Base-by-base conservation (phyloP, 768 basidiomycete genomes). In the Leccinum boreale region DNA sequence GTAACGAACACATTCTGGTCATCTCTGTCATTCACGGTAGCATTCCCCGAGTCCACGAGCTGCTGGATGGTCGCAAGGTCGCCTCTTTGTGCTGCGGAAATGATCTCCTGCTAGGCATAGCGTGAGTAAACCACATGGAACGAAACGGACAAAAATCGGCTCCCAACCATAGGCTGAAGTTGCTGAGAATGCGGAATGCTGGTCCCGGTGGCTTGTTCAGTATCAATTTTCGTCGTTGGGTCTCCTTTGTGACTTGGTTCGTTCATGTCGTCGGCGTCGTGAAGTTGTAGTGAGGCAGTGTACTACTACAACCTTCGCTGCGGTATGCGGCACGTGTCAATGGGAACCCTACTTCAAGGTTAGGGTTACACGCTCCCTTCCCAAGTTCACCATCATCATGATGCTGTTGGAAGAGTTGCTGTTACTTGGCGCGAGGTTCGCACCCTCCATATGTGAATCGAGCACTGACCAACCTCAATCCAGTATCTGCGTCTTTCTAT, bases 21-120 rank as follows among this genome's bases (percentile, higher is more conserved):
- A 74, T 98, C 96, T 50, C 89, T 79, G 73, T 92, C 92, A 14
- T 86, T 86, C 19, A 86, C 89, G 6, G 74, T 79, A 19, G 88
- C 88, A 58, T 79, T 77, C 4, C 89, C 89, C 1, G 85, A 87
- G 63, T 86, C 83, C 42, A 94, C 77, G 56, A 94, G 81, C 51
- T 82, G 72, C 6, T 81, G 81, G 28, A 96, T 73, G 44, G 81
- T 74, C 9, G 73, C 69, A 7, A 93, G 78, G 65, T 96, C 94
- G 10, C 95, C 95, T 52, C 92, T 80, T 67, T 97, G 95, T 0
- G 94, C 87, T 8, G 94, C 89, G 11, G 89, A 78, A 65, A 96
- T 92, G 29, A 97, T 87, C 57, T 80, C 86, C 19, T 74, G 72
- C 85, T 59, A 46, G 35, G 46, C 44, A 46, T 35, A 12, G 35